These are phyloP conservation scores for Dictyostelium discoideum DNA, from an alignment of 78 protist species.

Conservation along the genomic window DNA sequence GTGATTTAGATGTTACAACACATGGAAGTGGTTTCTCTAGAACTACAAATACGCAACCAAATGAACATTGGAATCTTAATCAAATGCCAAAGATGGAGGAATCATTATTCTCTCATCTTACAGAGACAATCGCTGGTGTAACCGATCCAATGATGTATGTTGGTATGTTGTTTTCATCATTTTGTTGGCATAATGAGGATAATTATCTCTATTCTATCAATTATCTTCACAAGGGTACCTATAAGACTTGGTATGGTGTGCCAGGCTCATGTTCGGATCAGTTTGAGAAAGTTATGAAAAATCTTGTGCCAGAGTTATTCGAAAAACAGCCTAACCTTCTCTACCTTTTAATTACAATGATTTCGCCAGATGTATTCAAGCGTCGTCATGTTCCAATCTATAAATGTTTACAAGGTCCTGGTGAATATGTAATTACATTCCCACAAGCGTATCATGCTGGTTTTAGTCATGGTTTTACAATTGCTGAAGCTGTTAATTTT, in stretches of 20 bases:
- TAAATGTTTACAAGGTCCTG: slow-evolving; percentile 86
- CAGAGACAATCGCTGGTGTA: slow-evolving; percentile 79
- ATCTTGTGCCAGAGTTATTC: slow-evolving; percentile 79
- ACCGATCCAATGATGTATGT: slow-evolving; percentile 85
- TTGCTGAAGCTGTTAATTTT: slow-evolving; percentile 95
- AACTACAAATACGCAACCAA: not conserved
- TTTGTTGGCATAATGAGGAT: slow-evolving; percentile 97
- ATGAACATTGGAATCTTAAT: slow-evolving; percentile 76
- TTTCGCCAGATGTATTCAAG: slow-evolving; percentile 71
- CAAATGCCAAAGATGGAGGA: slow-evolving; percentile 70
- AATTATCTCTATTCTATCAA: slow-evolving; percentile 88
- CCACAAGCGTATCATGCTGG: slow-evolving; percentile 96
- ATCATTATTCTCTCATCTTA: slow-evolving; percentile 68
- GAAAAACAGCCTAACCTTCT: slow-evolving; percentile 85
- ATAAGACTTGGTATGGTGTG: slow-evolving; percentile 93
- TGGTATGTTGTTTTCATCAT: slow-evolving; percentile 93
- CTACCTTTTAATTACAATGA: slow-evolving; percentile 78
- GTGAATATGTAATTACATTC: slow-evolving; percentile 94
- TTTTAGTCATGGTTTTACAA: slow-evolving; percentile 90
- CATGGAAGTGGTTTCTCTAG: slow-evolving; percentile 80
- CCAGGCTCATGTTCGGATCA: slow-evolving; percentile 50
- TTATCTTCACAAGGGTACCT: slow-evolving; percentile 90
- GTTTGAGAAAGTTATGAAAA: slow-evolving; percentile 78
- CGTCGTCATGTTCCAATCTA: slow-evolving; percentile 68
- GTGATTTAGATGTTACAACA: slow-evolving; percentile 82